A percentile compares a stretch with the other conserved stretches of the same genome.
Conservation (phyloP, 768 basidiomycete species). For the Boletus reticuloceps region DNA sequence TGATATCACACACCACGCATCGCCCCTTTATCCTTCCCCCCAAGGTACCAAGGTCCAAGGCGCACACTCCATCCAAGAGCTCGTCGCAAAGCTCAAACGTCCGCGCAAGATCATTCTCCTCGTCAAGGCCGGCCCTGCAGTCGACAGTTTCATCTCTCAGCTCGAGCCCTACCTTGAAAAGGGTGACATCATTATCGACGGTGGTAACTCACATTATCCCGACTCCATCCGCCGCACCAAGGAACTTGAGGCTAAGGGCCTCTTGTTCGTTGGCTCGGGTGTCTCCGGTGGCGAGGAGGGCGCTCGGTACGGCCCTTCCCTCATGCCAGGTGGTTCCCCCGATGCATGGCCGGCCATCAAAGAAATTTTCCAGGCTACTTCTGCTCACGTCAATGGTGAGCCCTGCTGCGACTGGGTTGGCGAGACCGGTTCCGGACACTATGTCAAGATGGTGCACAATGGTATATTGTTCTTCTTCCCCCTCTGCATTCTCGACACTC, state of each 20-base stretch:
- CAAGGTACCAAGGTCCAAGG: slow-evolving; percentile 94
- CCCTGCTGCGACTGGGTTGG: slow-evolving; percentile 99
- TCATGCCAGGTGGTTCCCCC: slow-evolving; percentile 97
- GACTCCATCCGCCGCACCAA: slow-evolving; percentile 93
- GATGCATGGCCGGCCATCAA: slow-evolving; percentile 97
- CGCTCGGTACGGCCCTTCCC: slow-evolving; percentile 92
- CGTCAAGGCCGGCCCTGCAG: slow-evolving; percentile 96
- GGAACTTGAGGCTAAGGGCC: slow-evolving; percentile 91
- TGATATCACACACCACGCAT: slow-evolving; percentile 26
- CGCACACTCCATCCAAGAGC: slow-evolving; percentile 90
- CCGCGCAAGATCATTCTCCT: slow-evolving; percentile 98
- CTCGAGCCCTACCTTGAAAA: slow-evolving; percentile 86
- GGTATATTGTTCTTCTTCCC: slow-evolving; percentile 43
- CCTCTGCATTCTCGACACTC: slow-evolving; percentile 1
- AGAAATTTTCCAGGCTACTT: slow-evolving; percentile 97
- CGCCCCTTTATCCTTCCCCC: slow-evolving; percentile 17
- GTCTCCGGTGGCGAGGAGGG: slow-evolving; percentile 99
- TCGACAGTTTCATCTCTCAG: slow-evolving; percentile 92
- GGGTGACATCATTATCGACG: slow-evolving; percentile 99
- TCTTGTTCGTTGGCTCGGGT: slow-evolving; percentile 97
- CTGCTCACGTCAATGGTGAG: slow-evolving; percentile 91
- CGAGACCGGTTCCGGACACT: slow-evolving; percentile 92
- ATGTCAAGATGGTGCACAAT: slow-evolving; percentile 99
- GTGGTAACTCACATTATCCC: slow-evolving; percentile 99
- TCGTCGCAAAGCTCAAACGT: slow-evolving; percentile 86